These are phyloP conservation scores for Wickerhamiella domercqiae DNA, from an alignment of 805 yeast genomes.

Conservation along the genomic window DNA sequence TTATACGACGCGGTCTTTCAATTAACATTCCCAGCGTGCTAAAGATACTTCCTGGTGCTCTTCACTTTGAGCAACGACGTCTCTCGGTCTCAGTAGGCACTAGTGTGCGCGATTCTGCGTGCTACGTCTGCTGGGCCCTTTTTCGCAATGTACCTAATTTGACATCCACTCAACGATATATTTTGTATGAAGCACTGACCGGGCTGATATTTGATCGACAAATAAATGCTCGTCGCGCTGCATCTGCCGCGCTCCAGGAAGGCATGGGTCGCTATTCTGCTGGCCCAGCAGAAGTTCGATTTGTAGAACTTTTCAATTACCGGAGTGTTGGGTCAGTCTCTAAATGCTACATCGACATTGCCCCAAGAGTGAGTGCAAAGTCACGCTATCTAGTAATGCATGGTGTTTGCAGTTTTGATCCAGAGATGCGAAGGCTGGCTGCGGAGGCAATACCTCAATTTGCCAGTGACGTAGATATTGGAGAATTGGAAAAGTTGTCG, in stretches of 20 bases:
- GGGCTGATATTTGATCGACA: conserved; percentile 55
- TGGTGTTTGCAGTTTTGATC: conserved; percentile 27
- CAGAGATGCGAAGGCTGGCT: conserved; percentile 30
- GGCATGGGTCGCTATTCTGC: conserved; percentile 60
- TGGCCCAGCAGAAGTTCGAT: conserved; percentile 17
- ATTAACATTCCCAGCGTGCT: conserved; percentile 9
- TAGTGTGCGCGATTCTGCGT: conserved; percentile 69
- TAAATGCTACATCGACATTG: conserved; percentile 28
- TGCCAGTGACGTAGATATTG: background rate
- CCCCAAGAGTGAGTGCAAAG: conserved; percentile 18
- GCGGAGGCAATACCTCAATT: conserved; percentile 24
- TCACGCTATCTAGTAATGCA: conserved; percentile 23
- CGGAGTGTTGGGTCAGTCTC: conserved; percentile 31
- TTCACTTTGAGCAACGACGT: conserved; percentile 44
- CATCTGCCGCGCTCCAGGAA: conserved; percentile 79
- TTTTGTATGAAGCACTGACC: conserved; percentile 28
- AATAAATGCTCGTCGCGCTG: conserved; percentile 59
- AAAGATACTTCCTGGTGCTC: conserved; percentile 29
- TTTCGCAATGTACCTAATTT: conserved; percentile 28
- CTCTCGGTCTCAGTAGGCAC: conserved; percentile 41
- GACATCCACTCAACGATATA: conserved; percentile 8
- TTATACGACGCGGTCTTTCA: conserved; percentile 19
- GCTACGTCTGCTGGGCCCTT: conserved; percentile 73
- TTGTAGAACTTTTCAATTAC: conserved; percentile 48
- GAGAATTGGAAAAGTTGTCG: background rate